phyloP scores from a whole-genome alignment of 441 rosid species.

The Populus trichocarpa region DNA sequence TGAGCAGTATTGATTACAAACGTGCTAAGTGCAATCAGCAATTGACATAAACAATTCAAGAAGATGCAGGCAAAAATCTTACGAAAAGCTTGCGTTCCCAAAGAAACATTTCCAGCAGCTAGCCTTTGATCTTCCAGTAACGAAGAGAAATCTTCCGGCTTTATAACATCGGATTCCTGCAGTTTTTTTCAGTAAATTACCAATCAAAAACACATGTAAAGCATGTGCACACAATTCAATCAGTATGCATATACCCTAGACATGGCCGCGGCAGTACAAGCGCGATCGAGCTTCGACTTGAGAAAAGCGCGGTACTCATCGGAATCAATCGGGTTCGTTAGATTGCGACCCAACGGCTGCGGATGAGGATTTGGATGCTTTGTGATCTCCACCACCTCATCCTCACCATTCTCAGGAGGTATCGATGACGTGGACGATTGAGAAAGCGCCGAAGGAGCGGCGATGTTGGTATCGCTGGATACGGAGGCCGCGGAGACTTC shows the following conservation, averaged over 20 bases:
- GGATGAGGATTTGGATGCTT: slow-evolving; percentile 26
- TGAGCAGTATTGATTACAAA: background rate
- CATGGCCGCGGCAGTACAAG: slow-evolving; percentile 71
- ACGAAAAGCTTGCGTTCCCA: slow-evolving; percentile 49
- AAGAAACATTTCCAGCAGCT: slow-evolving; percentile 22
- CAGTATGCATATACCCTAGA: slow-evolving; percentile 32
- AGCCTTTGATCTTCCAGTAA: slow-evolving; percentile 34
- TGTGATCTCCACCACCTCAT: slow-evolving; percentile 34
- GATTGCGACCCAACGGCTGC: slow-evolving; percentile 27
- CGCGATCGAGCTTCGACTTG: slow-evolving; percentile 58
- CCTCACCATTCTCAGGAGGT: slow-evolving; percentile 26
- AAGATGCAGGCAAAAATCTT: background rate
- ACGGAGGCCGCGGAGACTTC: slow-evolving; percentile 44
- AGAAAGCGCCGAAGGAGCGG: slow-evolving; percentile 30
- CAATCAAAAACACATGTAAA: background rate
- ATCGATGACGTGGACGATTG: slow-evolving; percentile 40
- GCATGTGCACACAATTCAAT: background rate
- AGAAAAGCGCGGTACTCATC: slow-evolving; percentile 56
- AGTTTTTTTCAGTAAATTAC: background rate
- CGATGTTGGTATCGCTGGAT: slow-evolving; percentile 35
- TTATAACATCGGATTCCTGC: slow-evolving; percentile 40
- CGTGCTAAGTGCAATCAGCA: background rate
- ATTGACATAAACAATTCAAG: background rate
- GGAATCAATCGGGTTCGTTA: slow-evolving; percentile 30
- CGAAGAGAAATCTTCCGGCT: slow-evolving; percentile 54